Base-by-base conservation (phyloP, 2,329 filamentous ascomycete species). In the Trichoderma arundinaceum region DNA sequence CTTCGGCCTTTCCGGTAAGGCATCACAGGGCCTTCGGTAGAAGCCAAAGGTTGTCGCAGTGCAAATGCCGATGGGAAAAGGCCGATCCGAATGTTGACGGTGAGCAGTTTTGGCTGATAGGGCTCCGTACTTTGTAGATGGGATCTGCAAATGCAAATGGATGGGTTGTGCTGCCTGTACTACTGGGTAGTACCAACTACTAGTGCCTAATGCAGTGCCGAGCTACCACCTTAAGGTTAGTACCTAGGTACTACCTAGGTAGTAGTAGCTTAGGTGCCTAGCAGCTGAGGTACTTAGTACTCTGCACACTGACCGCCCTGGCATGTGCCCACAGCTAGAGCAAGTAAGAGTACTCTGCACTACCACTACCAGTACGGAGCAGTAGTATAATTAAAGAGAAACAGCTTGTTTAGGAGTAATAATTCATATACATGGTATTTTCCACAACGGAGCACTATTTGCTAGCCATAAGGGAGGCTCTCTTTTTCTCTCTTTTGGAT, bases 21-120 rank as follows among this genome's bases (percentile, higher is more conserved):
- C 73, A 74, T 74, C 67, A 71, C 71, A 74, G 41, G 39, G 46
- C 46, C 38, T n/a, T 57, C n/a, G 38, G 19, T 43, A 38, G n/a
- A 28, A 22, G 43, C 5, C 38, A 17, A 32, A 15, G 33, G 32
- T 33, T 49, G 39, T n/a, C 22, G 44, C 59, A 48, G 19, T 39
- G 7, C 10, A 8, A 43, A 10, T 28, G 59, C 39, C 28, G 39
- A 41, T 19, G 19, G 9, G 13, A 46, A 28, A 51, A 22, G 35
- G 41, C 41, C 13, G 41, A 38, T 28, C 38, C 9, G 43, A 52
- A 41, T 56, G 61, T 57, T 9, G 52, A 48, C 7, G 51, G 61
- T 44, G 35, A 53, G 57, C 13, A 48, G 17, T 41, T 39, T n/a
- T 33, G 22, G 35, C 53, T 32, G 48, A 51, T 38, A 33, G 48